Conservation (phyloP, 495 filamentous ascomycete species). For the Sphaerosporella brunnea region DNA sequence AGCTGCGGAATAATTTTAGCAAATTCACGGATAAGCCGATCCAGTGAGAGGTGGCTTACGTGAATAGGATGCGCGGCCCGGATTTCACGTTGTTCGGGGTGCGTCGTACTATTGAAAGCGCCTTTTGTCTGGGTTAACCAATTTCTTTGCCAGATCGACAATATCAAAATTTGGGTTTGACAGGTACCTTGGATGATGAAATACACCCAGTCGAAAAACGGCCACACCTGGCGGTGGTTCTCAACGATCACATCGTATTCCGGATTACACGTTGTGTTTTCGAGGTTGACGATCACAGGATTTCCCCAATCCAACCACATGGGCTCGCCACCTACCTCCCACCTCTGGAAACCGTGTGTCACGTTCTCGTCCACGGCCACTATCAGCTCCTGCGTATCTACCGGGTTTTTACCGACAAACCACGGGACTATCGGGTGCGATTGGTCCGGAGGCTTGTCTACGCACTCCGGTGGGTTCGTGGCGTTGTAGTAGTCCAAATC, state of each 20-base stretch:
- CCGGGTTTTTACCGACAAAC: background rate
- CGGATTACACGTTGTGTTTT: constrained; percentile 2
- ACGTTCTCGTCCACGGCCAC: background rate
- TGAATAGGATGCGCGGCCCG: constrained; percentile 11
- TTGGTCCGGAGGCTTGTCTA: background rate
- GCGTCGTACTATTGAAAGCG: background rate
- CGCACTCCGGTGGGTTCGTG: background rate
- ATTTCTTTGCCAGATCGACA: background rate
- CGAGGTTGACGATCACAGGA: constrained; percentile 23
- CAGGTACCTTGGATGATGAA: background rate
- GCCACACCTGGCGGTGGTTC: background rate
- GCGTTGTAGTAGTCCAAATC: background rate
- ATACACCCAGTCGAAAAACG: background rate
- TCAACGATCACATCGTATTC: background rate
- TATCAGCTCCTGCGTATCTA: background rate
- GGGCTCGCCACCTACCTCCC: background rate
- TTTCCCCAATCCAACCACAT: constrained; percentile 18
- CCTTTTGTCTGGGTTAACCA: background rate
- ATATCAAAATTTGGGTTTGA: background rate
- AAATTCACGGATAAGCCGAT: constrained; percentile 1
- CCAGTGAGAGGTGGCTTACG: constrained; percentile 4
- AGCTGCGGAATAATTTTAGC: constrained; percentile 34
- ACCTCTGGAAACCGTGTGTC: background rate
- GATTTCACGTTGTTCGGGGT: background rate
- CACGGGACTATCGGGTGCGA: background rate